Percentiles rank a stretch among this genome's conserved stretches.
phyloP scores from a whole-genome alignment of 2,329 filamentous ascomycete genomes.

The Rosellinia necatrix region DNA sequence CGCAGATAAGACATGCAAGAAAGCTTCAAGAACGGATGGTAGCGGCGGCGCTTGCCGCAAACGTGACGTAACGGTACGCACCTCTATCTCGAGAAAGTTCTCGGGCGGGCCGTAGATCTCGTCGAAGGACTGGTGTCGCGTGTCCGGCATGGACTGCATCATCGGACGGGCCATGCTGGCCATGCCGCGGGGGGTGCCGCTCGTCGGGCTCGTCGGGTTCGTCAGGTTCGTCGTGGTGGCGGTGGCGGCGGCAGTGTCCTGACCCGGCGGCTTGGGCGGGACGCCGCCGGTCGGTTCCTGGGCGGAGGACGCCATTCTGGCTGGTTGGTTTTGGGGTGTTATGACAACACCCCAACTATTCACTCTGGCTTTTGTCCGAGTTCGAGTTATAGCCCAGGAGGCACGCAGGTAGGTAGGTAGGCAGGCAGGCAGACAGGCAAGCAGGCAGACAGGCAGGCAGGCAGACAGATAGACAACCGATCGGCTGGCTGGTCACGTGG shows the following conservation, averaged over 20 bases:
- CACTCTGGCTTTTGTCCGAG: not conserved
- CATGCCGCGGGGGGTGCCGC: conserved; percentile 35
- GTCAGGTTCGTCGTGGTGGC: not conserved
- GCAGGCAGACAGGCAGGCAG: too few species aligned
- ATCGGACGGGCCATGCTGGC: conserved; percentile 53
- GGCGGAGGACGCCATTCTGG: conserved; percentile 39
- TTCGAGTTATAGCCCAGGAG: conserved; percentile 2
- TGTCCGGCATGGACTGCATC: conserved; percentile 70
- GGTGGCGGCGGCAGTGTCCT: not conserved
- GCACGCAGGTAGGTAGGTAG: too few species aligned
- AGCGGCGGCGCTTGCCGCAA: not conserved
- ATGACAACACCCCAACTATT: conserved; percentile 11
- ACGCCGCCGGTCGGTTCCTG: conserved; percentile 29
- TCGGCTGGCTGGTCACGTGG: not conserved
- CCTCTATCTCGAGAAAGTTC: conserved; percentile 99
- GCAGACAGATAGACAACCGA: not conserved
- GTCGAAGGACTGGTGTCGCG: conserved; percentile 92
- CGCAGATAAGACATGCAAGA: too few species aligned
- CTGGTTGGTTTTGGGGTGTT: conserved; percentile 26
- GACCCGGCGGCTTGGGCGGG: conserved; percentile 33
- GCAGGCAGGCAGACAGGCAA: too few species aligned
- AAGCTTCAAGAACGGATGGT: not conserved
- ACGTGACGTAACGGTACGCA: conserved; percentile 46
- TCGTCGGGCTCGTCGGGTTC: too few species aligned
- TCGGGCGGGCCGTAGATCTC: conserved; percentile 98